Percentiles rank a stretch among this genome's conserved stretches.
Evolutionary conservation across 2,329 filamentous ascomycete genomes (phyloP).

Genomic region (Penicillium polonicum): DNA sequence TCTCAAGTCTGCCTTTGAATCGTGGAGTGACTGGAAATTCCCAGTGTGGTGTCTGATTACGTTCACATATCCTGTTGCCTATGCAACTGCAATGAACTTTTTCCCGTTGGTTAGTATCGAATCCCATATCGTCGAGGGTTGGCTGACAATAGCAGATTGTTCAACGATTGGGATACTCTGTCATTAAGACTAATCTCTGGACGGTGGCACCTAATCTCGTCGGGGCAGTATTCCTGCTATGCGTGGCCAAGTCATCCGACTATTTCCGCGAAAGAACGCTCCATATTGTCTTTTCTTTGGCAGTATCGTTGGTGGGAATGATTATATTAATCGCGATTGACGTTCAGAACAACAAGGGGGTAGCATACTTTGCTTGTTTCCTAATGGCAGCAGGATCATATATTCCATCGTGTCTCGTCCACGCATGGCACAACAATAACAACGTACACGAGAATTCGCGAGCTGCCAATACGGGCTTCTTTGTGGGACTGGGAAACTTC

Average conservation of each 20-base stretch:
- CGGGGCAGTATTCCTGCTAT: conserved; percentile 48
- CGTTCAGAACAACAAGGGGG: conserved; percentile 41
- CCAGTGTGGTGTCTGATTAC: conserved; percentile 47
- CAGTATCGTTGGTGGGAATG: conserved; percentile 45
- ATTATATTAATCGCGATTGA: conserved; percentile 48
- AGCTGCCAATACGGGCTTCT: conserved; percentile 50
- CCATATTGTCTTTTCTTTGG: conserved; percentile 45
- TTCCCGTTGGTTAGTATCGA: conserved; percentile 40
- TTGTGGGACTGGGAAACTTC: conserved; percentile 52
- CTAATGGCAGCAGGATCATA: conserved; percentile 47
- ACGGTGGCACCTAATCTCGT: conserved; percentile 52
- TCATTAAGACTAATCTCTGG: conserved; percentile 50
- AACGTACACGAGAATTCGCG: conserved; percentile 52
- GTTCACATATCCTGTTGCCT: conserved; percentile 52
- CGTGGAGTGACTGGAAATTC: conserved; percentile 47
- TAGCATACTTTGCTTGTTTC: conserved; percentile 54
- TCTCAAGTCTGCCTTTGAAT: conserved; percentile 43
- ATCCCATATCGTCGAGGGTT: too few relatives aligned
- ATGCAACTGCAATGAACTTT: conserved; percentile 49
- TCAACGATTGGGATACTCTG: conserved; percentile 45
- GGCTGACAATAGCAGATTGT: conserved; percentile 36
- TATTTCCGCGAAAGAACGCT: conserved; percentile 48
- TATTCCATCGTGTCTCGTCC: conserved; percentile 49
- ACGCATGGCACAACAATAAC: conserved; percentile 56
- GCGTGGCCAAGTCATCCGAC: conserved; percentile 48